These are phyloP conservation scores for Eucalyptus guilfoylei DNA, from an alignment of 345 rosid species.

Conservation along the genomic window DNA sequence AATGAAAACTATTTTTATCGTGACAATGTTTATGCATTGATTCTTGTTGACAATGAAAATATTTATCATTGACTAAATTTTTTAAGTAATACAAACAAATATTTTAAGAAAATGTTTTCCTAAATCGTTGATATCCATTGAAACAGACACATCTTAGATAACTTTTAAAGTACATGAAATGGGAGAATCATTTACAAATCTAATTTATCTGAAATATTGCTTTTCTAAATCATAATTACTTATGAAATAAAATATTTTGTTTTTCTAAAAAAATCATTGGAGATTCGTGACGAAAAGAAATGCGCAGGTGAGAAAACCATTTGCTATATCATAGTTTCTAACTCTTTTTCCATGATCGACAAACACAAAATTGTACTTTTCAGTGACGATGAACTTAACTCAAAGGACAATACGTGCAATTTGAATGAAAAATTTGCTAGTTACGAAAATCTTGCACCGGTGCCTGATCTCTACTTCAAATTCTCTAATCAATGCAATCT, in stretches of 20 bases:
- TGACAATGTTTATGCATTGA: background rate
- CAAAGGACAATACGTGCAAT: background rate
- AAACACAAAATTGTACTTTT: background rate
- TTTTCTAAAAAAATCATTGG: background rate
- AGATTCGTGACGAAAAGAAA: background rate
- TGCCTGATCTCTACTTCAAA: background rate
- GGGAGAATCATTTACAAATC: background rate
- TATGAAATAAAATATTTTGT: background rate
- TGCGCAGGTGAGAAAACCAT: background rate
- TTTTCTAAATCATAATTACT: background rate
- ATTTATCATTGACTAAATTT: background rate
- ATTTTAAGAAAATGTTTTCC: background rate
- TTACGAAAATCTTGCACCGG: background rate
- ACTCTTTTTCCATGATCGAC: background rate
- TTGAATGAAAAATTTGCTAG: background rate
- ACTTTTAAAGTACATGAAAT: background rate
- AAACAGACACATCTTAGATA: background rate
- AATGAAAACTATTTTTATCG: background rate
- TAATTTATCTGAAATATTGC: background rate
- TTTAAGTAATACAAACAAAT: background rate
- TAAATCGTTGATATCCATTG: background rate
- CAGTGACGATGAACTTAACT: background rate
- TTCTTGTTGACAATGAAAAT: background rate
- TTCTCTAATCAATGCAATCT: background rate
- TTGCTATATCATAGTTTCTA: background rate